These are phyloP conservation scores for Macadamia tetraphylla DNA, from an alignment of 164 flowering plant species.

Conservation along the genomic window DNA sequence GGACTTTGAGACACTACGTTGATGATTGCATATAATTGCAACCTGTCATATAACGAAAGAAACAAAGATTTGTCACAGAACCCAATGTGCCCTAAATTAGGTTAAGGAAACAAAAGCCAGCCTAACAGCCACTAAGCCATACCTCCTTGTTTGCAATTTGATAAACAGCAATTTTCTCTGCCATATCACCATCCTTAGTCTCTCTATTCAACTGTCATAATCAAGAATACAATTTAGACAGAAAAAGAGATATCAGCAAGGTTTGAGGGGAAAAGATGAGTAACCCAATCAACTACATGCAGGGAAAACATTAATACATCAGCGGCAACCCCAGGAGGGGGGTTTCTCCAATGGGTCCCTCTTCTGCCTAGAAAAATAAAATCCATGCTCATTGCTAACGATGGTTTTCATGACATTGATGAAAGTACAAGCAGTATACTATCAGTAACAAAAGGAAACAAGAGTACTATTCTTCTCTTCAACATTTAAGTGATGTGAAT, in stretches of 20 bases:
- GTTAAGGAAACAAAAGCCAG: not conserved
- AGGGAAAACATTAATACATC: too few relatives aligned
- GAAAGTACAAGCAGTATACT: too few relatives aligned
- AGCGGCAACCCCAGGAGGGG: too few relatives aligned
- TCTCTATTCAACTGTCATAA: conserved; percentile 55
- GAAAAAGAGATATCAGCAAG: not conserved
- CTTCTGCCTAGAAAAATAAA: not conserved
- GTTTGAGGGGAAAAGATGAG: not conserved
- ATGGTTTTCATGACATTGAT: too few relatives aligned
- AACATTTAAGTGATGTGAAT: too few relatives aligned
- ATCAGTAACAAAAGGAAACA: too few relatives aligned
- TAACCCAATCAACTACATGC: not conserved
- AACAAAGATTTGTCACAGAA: not conserved
- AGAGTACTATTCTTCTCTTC: too few relatives aligned
- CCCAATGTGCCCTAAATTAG: not conserved
- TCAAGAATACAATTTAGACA: conserved; percentile 5
- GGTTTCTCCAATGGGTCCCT: not conserved
- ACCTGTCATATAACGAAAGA: conserved; percentile 46
- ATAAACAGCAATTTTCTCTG: conserved; percentile 63
- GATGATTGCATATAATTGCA: conserved; percentile 98
- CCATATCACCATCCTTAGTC: conserved; percentile 62
- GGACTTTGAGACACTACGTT: conserved; percentile 81
- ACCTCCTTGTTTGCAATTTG: conserved; percentile 94
- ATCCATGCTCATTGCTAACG: too few relatives aligned
- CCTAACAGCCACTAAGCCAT: not conserved